Percentiles rank a stretch among this genome's conserved stretches.
These are phyloP conservation scores for Amanita brunnescens DNA, from an alignment of 768 basidiomycete species.

Conservation along the genomic window DNA sequence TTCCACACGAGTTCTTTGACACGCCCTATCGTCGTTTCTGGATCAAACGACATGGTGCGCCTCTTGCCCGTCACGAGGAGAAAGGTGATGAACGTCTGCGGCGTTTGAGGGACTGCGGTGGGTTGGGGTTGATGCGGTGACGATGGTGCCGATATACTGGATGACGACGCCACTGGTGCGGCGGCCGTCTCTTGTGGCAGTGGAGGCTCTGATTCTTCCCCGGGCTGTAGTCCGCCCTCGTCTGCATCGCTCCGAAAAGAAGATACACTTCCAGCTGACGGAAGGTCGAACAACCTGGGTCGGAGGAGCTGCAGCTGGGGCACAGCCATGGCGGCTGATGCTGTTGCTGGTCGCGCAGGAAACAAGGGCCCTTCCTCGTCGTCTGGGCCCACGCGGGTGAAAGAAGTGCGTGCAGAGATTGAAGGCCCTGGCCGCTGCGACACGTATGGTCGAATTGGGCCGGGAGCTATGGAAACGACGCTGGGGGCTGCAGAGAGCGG, in stretches of 20 bases:
- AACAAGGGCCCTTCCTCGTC: conserved; percentile 1
- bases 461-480: not conserved
- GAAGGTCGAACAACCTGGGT: not conserved
- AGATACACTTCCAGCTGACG: not conserved
- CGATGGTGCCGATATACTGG: not conserved
- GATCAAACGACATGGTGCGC: conserved; percentile 67
- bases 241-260: not conserved
- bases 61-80: conserved; percentile 62
- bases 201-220: not conserved
- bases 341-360: conserved; percentile 4
- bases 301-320: not conserved
- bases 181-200: not conserved
- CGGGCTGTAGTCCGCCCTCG: too few species aligned
- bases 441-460: not conserved
- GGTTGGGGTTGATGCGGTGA: not conserved
- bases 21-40: conserved; percentile 63
- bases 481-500: not conserved
- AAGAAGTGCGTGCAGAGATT: conserved; percentile 2
- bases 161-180: not conserved
- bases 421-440: not conserved
- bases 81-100: conserved; percentile 61
- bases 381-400: conserved; percentile 4
- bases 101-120: conserved; percentile 39
- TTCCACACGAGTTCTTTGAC: conserved; percentile 83
- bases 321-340: not conserved